Percentiles rank a stretch among this genome's conserved stretches.
phyloP scores from a whole-genome alignment of 805 yeast genomes.

The Sugiyamaella qingdaonensis region DNA sequence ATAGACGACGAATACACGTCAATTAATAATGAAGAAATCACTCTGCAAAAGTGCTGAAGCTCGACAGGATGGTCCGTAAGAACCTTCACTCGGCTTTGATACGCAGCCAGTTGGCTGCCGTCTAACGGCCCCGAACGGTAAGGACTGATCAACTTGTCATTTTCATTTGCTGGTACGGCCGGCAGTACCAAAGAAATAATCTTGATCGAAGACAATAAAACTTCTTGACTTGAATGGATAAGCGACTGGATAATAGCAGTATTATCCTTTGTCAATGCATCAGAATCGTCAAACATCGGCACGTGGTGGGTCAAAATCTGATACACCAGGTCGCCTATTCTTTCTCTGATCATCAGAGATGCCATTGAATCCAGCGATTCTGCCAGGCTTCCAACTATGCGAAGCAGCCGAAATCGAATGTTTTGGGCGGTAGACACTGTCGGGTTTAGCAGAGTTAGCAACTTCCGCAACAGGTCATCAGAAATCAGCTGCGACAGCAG shows the following conservation, averaged over 20 bases:
- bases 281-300: slow-evolving; percentile 24
- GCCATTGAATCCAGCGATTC: slow-evolving; percentile 37
- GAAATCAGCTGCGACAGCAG: slow-evolving; percentile 42
- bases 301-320: slow-evolving; percentile 51
- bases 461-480: slow-evolving; percentile 17
- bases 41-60: slow-evolving; percentile 21
- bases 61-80: slow-evolving; percentile 20
- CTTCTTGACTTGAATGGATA: slow-evolving; percentile 69
- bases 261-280: slow-evolving; percentile 25
- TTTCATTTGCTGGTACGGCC: slow-evolving; percentile 10
- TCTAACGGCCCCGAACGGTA: slow-evolving; percentile 21
- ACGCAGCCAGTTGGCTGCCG: slow-evolving; percentile 24
- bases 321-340: slow-evolving; percentile 45
- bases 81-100: neutral
- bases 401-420: slow-evolving; percentile 10
- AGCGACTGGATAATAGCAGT: slow-evolving; percentile 59
- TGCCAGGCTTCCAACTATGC: slow-evolving; percentile 38
- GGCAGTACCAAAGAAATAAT: slow-evolving; percentile 61
- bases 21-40: slow-evolving; percentile 41
- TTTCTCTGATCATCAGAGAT: slow-evolving; percentile 27
- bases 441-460: slow-evolving; percentile 21
- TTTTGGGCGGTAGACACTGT: slow-evolving; percentile 9
- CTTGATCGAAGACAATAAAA: slow-evolving; percentile 50
- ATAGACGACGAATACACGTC: slow-evolving; percentile 70
- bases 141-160: slow-evolving; percentile 17